Evolutionary conservation across 352 stramenopile genomes (phyloP), one percentile per base, ranked within the genome.

Genomic region (Pythium sp.): DNA sequence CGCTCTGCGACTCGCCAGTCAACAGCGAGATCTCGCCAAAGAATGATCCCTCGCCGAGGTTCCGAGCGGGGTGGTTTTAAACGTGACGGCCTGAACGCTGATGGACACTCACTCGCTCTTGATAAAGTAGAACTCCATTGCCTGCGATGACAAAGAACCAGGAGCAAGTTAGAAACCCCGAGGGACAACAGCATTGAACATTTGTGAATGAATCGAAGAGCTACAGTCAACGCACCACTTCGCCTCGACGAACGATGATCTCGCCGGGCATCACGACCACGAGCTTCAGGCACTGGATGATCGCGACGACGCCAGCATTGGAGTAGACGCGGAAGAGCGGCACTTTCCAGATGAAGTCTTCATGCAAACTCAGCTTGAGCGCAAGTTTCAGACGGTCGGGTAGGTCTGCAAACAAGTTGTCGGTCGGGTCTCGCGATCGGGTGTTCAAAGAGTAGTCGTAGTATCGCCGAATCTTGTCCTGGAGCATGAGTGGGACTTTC

Each of bases 371-470:
- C 9, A 94, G 43, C 55, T 84, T 86, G 1, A 94, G 76, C 30
- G 86, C 67, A 9, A 92, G 70, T 43, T 90, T 90, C 30, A 92
- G 69, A 0, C 84, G 84, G 58, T 91, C 83, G 5, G 84, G 84
- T 28, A 94, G 67, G n/a, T 94, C 83, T 1, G 74, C 78, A 73
- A 94, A 92, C 30, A 94, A 58, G 2, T 71, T 79, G 11, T 89
- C 76, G 6, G 77, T 90, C 20, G 82, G 81, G 36, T 91, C 79
- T 24, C 75, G 80, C 24, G 89, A 69, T 0, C 86, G 77, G 1
- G 72, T 80, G 8, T 76, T 90, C 61, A 90, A 75, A 8, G 84
- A 76, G 60, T 94, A 94, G 58, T 94, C 86, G 58, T 92, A 94
- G 62, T 84, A 94, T 15, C 78, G 77, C 5, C 81, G 76, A 54